Evolutionary conservation across 2,329 filamentous ascomycete genomes (phyloP), one percentile per base, ranked within the genome.

Genomic region (Botrytis pseudocinerea): DNA sequence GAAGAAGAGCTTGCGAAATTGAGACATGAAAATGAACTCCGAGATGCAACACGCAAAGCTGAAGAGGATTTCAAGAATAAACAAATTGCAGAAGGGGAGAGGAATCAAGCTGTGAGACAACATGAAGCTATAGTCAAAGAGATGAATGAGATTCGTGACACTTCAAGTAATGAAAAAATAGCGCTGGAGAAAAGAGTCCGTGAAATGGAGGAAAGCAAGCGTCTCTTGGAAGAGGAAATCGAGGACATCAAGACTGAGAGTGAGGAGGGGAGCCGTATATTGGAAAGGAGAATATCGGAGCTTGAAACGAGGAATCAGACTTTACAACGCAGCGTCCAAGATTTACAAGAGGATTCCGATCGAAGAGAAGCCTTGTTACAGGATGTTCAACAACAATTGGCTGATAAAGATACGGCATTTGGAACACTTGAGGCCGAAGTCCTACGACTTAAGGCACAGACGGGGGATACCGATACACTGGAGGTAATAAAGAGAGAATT

Each of bases 401-500:
- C 87, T 0, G 87, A 92, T 72, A 90, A 89, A 75, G 93, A 97
- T 77, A 85, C 85, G 1, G 86, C 91, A n/a, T 87, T 92, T 59
- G 93, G 91, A 0, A 84, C 89, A 20, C 83, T 98, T 16, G 95
- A 98, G 82, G 90, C 92, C 0, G 93, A 98, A 71, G 89, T 98
- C 14, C 83, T 98, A 70, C 88, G 91, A 46, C 84, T 97, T 8
- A 98, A 95, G 80, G 93, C 95, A 0, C 93, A 96, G 78, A 93
- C 93, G 2, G 94, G 92, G 16, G 95, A 98, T 80, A 90, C 90
- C 0, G 95, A 98, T 77, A 96, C 93, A 0, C 87, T 98, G 79
- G 89, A 87, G 8, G 89, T 98, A 48, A 92, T 99, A 78, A 93
- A 95, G 81, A 89, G 91, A 76, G 95, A 99, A 82, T 87, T 99